These are phyloP conservation scores for Xylaria castorea DNA, from an alignment of 495 filamentous ascomycete genomes.

Conservation along the genomic window DNA sequence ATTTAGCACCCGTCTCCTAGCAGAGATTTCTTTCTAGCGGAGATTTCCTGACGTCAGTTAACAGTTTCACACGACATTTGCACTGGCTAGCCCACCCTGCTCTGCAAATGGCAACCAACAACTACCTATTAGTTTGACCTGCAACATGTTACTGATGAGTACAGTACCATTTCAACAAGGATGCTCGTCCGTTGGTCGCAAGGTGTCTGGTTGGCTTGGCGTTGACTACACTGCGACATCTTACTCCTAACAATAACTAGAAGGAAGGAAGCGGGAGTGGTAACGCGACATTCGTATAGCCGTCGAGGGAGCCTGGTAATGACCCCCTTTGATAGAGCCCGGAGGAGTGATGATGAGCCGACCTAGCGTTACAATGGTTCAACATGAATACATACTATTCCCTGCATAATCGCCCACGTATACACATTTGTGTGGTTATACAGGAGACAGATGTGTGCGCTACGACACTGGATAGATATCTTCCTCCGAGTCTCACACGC, in stretches of 20 bases:
- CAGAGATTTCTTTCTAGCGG: conserved; percentile 15
- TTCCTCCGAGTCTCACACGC: not conserved
- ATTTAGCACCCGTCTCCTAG: conserved; percentile 7
- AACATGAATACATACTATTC: not conserved
- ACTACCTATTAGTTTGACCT: not conserved
- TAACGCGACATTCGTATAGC: conserved; percentile 18
- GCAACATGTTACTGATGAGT: not conserved
- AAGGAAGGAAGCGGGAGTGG: not conserved
- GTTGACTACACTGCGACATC: not conserved
- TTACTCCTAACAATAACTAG: conserved; percentile 4
- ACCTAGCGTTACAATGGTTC: not conserved
- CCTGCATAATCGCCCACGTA: not conserved
- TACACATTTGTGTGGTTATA: conserved; percentile 2
- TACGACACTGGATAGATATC: not conserved
- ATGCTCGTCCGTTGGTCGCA: conserved; percentile 1
- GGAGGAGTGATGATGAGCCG: conserved; percentile 6
- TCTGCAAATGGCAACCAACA: not conserved
- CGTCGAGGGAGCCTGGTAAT: not conserved
- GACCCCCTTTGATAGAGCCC: not conserved
- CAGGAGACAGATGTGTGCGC: not conserved
- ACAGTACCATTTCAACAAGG: conserved; percentile 1
- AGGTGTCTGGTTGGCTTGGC: conserved; percentile 4
- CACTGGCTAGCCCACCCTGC: conserved; percentile 4
- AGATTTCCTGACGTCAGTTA: conserved; percentile 21
- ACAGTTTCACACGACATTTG: not conserved